A percentile compares a stretch with the other conserved stretches of the same genome.
Conservation (phyloP, 2,329 filamentous ascomycete genomes). For the Lachnellula occidentalis region DNA sequence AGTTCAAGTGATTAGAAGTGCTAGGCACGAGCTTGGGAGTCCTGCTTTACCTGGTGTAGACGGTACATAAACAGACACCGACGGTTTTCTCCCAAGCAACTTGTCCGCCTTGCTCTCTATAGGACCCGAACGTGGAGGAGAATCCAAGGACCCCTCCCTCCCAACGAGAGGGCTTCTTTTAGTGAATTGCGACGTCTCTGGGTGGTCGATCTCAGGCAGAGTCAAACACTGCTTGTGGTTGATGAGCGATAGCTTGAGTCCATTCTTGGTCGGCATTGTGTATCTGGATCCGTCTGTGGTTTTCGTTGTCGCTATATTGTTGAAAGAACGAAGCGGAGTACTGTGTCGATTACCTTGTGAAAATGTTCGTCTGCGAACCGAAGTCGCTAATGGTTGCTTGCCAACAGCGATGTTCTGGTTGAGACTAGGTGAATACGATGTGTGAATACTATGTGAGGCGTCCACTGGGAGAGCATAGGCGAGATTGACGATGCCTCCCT, state of each 20-base stretch:
- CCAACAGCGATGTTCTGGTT: too few species aligned
- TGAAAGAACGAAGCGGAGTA: too few species aligned
- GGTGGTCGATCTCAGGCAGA: constrained; percentile 51
- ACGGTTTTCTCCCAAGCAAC: constrained; percentile 33
- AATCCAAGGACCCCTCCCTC: not conserved
- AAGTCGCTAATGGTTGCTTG: too few species aligned
- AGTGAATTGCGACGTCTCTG: constrained; percentile 42
- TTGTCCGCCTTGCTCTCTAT: constrained; percentile 25
- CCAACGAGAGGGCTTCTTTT: constrained; percentile 4
- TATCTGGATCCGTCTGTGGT: not conserved
- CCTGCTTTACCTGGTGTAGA: constrained; percentile 44
- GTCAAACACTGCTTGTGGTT: constrained; percentile 27
- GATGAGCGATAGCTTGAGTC: constrained; percentile 25
- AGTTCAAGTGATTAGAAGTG: constrained; percentile 4
- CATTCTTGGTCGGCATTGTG: constrained; percentile 27
- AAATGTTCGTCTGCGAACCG: too few species aligned
- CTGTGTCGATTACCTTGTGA: too few species aligned
- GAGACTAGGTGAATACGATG: too few species aligned
- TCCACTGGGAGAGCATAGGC: too few species aligned
- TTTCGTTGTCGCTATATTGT: too few species aligned
- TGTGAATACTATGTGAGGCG: too few species aligned
- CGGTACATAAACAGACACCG: constrained; percentile 51
- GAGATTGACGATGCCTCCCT: too few species aligned
- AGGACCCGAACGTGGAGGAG: constrained; percentile 10
- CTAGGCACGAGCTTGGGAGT: not conserved